phyloP scores from a whole-genome alignment of 2,329 filamentous ascomycete species.

The Orbilia quercus region DNA sequence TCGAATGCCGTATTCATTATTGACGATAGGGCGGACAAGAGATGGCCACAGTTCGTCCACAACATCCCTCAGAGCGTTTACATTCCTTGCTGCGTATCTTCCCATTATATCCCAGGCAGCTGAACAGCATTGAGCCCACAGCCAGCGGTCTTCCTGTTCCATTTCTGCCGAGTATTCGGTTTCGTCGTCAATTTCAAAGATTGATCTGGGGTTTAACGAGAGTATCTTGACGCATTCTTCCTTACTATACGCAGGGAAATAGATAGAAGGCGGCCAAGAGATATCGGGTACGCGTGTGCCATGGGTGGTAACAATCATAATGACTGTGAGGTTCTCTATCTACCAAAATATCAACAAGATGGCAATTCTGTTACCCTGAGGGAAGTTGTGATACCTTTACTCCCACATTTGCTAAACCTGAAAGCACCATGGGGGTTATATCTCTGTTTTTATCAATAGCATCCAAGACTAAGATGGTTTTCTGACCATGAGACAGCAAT shows the following conservation, averaged over 20 bases:
- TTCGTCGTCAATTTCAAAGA: constrained; percentile 48
- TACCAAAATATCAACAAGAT: constrained; percentile 62
- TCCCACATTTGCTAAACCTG: constrained; percentile 82
- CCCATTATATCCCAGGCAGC: constrained; percentile 89
- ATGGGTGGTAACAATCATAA: constrained; percentile 81
- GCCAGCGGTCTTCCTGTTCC: constrained; percentile 68
- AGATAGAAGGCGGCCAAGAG: constrained; percentile 77
- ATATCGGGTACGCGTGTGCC: constrained; percentile 76
- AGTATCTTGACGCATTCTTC: constrained; percentile 82
- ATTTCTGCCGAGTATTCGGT: constrained; percentile 63
- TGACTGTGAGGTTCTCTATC: constrained; percentile 80
- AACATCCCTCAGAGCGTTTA: constrained; percentile 76
- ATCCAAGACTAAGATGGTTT: constrained; percentile 76
- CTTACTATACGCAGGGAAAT: constrained; percentile 86
- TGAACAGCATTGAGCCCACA: constrained; percentile 83
- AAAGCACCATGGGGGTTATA: constrained; percentile 78
- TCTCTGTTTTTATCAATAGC: constrained; percentile 87
- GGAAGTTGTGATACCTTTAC: constrained; percentile 74
- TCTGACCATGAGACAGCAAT: constrained; percentile 67
- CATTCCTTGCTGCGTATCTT: constrained; percentile 81
- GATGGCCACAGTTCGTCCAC: constrained; percentile 83
- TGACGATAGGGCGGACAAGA: constrained; percentile 81
- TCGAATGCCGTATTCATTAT: constrained; percentile 77
- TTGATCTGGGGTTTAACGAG: constrained; percentile 65
- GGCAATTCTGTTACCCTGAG: too few relatives aligned